phyloP scores from a whole-genome alignment of 495 filamentous ascomycete species.

The Penicillium subrubescens region DNA sequence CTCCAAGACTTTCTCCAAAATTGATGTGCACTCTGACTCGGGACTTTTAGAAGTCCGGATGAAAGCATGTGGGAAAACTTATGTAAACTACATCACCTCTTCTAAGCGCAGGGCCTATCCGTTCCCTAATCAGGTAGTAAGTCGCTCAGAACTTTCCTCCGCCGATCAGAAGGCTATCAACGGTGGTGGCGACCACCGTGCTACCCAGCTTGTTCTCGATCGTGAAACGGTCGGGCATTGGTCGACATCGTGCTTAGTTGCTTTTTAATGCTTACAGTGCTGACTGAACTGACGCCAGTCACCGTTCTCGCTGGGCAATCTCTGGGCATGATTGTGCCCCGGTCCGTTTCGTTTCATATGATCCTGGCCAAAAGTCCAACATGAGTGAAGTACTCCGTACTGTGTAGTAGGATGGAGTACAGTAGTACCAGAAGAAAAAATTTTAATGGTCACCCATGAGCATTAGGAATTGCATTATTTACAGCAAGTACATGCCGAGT shows the following conservation, averaged over 20 bases:
- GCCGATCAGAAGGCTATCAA: conserved; percentile 29
- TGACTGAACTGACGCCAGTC: neutral
- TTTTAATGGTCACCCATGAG: neutral
- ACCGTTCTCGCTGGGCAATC: neutral
- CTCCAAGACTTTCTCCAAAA: neutral
- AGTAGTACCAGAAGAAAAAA: neutral
- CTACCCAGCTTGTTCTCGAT: conserved; percentile 18
- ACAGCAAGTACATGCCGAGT: neutral
- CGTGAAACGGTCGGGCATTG: conserved; percentile 34
- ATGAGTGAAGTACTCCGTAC: neutral
- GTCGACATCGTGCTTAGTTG: conserved; percentile 8
- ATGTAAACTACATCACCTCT: neutral
- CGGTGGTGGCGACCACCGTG: conserved; percentile 30
- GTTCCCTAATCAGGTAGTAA: conserved; percentile 14
- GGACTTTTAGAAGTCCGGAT: neutral
- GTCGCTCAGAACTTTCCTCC: conserved; percentile 22
- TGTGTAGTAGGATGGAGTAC: neutral
- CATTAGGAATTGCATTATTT: neutral
- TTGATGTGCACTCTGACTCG: neutral
- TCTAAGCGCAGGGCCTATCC: conserved; percentile 18
- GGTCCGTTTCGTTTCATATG: conserved; percentile 33
- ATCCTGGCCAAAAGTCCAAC: conserved; percentile 24
- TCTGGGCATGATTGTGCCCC: neutral
- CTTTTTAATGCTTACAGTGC: conserved; percentile 4
- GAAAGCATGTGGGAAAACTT: conserved; percentile 18